Conservation (phyloP, 116 monocot species). For the Dioscorea cayenensis region DNA sequence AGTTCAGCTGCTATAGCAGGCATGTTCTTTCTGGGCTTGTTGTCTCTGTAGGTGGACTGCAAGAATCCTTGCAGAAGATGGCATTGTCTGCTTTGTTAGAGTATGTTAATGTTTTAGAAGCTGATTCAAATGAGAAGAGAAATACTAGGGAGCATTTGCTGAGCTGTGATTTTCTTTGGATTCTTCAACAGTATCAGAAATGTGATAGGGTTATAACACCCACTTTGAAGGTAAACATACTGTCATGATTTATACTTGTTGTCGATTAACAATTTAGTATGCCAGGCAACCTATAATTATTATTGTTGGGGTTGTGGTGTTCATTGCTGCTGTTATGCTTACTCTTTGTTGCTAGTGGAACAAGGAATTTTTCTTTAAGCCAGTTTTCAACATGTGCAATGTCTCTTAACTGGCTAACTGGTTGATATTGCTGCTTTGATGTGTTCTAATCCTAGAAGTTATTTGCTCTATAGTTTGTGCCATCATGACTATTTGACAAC, state of each 20-base stretch:
- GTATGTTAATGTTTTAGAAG: conserved; percentile 49
- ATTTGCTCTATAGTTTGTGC: no score
- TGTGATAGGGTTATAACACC: conserved; percentile 74
- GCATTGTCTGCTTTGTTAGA: conserved; percentile 56
- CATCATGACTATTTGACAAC: no score
- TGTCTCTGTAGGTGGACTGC: conserved; percentile 86
- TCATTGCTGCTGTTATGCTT: no score
- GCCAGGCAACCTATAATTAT: background rate
- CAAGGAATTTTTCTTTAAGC: no score
- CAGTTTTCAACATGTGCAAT: no score
- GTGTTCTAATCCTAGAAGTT: no score
- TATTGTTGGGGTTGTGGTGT: no score
- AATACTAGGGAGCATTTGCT: conserved; percentile 40
- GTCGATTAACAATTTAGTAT: background rate
- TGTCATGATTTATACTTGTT: background rate
- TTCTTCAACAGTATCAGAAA: conserved; percentile 68
- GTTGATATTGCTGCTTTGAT: no score
- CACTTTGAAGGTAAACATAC: conserved; percentile 60
- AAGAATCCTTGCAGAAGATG: conserved; percentile 80
- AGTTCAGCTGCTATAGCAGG: conserved; percentile 69
- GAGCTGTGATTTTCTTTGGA: conserved; percentile 74
- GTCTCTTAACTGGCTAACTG: no score
- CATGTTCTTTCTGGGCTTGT: conserved; percentile 84
- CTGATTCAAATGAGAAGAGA: conserved; percentile 15
- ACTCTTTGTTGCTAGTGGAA: no score